Percentiles rank a stretch among this genome's conserved stretches.
phyloP scores from a whole-genome alignment of 1,284 basidiomycete genomes.

The Rhizoctonia solani region DNA sequence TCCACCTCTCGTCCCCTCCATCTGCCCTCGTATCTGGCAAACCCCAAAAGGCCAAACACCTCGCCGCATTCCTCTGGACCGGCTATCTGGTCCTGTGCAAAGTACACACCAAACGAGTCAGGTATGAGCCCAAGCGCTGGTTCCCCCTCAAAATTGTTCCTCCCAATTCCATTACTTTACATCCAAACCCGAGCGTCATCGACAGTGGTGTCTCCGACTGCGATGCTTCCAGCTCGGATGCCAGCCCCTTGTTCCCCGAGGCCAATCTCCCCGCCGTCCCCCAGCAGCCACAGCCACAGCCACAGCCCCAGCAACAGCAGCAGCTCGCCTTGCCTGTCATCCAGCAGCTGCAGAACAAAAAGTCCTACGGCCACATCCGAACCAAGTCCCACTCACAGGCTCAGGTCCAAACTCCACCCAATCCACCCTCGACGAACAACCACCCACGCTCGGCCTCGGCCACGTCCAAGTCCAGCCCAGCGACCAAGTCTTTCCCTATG shows the following conservation, averaged over 20 bases:
- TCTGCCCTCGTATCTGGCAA: conserved; percentile 47
- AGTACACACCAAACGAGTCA: conserved; percentile 68
- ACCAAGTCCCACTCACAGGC: too few species aligned
- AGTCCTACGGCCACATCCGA: too few species aligned
- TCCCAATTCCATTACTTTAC: too few species aligned
- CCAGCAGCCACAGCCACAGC: too few species aligned
- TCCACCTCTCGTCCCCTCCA: conserved; percentile 47
- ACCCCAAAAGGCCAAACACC: conserved; percentile 73
- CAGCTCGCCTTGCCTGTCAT: too few species aligned
- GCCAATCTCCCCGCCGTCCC: too few species aligned
- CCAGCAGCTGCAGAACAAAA: too few species aligned
- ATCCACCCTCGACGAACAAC: background rate
- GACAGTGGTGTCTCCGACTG: conserved; percentile 56
- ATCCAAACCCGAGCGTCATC: too few species aligned
- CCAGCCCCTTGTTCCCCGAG: conserved; percentile 2
- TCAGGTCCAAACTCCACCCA: too few species aligned
- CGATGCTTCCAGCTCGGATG: conserved; percentile 7
- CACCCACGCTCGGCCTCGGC: background rate
- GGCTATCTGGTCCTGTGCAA: conserved; percentile 87
- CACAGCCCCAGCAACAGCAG: too few species aligned
- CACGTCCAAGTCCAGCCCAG: conserved; percentile 10
- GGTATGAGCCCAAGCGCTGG: conserved; percentile 87
- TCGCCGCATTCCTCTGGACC: conserved; percentile 84
- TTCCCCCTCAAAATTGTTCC: conserved; percentile 75
- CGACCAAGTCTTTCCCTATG: conserved; percentile 14